These are phyloP conservation scores for Termitomyces sp. DNA, from an alignment of 768 basidiomycete species.

Conservation along the genomic window DNA sequence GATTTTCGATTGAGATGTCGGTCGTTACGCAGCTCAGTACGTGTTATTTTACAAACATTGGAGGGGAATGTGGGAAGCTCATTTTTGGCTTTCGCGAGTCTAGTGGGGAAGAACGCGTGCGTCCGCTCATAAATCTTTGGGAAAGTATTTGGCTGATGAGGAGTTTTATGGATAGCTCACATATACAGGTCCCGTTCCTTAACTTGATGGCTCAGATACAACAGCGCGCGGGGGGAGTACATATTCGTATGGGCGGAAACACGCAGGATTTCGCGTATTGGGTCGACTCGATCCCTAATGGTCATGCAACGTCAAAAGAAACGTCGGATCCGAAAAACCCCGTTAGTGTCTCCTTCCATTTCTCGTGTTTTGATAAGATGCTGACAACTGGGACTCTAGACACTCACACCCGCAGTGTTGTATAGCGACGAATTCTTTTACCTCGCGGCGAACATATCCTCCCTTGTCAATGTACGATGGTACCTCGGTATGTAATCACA, in stretches of 20 bases:
- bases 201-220: conserved; percentile 62
- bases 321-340: conserved; percentile 24
- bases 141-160: no score
- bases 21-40: conserved; percentile 63
- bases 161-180: no score
- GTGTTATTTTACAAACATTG: no score
- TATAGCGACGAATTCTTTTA: conserved; percentile 66
- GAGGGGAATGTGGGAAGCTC: no score
- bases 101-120: conserved; percentile 1
- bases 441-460: conserved; percentile 56
- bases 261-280: conserved; percentile 52
- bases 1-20: conserved; percentile 76
- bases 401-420: conserved; percentile 62
- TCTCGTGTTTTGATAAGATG: neutral
- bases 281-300: conserved; percentile 36
- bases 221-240: conserved; percentile 50
- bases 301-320: conserved; percentile 40
- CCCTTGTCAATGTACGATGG: conserved; percentile 61
- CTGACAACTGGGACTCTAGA: conserved; percentile 25
- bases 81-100: neutral
- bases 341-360: conserved; percentile 15
- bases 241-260: conserved; percentile 65
- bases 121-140: neutral
- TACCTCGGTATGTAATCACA: conserved; percentile 40
- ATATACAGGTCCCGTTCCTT: conserved; percentile 45